Conservation (phyloP, 2,329 filamentous ascomycete species). For the Atkinsonella hypoxylon region DNA sequence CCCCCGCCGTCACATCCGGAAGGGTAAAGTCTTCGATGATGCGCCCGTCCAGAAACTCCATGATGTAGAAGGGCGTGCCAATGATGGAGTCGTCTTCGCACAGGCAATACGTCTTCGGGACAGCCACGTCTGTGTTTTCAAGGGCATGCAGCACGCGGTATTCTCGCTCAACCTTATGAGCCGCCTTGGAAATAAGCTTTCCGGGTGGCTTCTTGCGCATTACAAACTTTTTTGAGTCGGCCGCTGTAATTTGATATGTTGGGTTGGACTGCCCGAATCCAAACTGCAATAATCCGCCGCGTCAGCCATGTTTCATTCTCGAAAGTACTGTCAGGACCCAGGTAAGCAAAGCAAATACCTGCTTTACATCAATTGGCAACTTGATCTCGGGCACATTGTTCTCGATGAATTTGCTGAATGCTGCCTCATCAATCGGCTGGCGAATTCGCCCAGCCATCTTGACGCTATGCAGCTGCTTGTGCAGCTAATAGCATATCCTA, state of each 20-base stretch:
- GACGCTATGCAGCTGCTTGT: not conserved
- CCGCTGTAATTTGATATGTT: constrained; percentile 79
- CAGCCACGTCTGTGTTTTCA: constrained; percentile 66
- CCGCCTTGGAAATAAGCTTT: constrained; percentile 80
- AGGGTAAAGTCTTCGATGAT: constrained; percentile 85
- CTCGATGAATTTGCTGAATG: constrained; percentile 68
- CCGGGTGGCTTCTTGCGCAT: constrained; percentile 98
- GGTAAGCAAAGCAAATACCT: constrained; percentile 40
- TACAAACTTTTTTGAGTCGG: constrained; percentile 62
- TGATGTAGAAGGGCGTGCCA: constrained; percentile 92
- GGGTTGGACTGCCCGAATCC: constrained; percentile 96
- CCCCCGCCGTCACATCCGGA: constrained; percentile 54
- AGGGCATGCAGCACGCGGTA: constrained; percentile 83
- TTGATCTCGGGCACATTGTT: constrained; percentile 73
- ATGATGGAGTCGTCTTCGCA: constrained; percentile 74
- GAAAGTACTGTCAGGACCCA: too few species aligned
- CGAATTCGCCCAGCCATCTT: constrained; percentile 75
- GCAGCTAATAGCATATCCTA: not conserved
- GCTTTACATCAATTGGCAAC: constrained; percentile 75
- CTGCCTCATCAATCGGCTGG: constrained; percentile 76
- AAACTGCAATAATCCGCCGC: constrained; percentile 45
- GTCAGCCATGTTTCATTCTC: too few species aligned
- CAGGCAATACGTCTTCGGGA: constrained; percentile 70
- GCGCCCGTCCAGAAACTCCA: constrained; percentile 88
- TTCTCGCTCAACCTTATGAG: constrained; percentile 93